Base-by-base conservation (phyloP, 176 grass and related monocot genomes). In the Urochloa ruziziensis region DNA sequence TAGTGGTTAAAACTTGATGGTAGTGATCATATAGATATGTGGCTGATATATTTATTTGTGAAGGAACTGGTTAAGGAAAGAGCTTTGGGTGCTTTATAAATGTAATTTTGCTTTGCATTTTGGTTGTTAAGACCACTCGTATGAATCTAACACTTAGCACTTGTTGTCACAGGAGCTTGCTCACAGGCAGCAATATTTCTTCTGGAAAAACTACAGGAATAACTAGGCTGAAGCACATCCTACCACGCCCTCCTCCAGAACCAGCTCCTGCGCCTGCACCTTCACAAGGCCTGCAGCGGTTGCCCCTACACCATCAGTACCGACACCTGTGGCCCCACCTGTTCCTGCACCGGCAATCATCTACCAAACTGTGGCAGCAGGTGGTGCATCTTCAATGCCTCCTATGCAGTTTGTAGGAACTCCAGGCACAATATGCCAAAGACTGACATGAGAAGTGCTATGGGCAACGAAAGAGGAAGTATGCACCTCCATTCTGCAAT, bases 141-240 rank as follows among this genome's bases (percentile, higher is more conserved):
- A 59, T 59, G 56, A 59, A 59, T 25, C 56, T 27, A 59, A 27
- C 56, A 59, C 25, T 23, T 10, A 7, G 27, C 18, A 62, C 69
- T 74, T 86, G 9, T 87, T 93, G 91, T 74, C 18, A 82, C 88
- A 99, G 96, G 96, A 99, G 73, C 54, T 99, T 91, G 93, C 96
- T 87, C 96, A 99, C 80, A 87, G 93, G 75, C 89, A 96, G 75
- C 91, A 99, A 63, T 96, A 96, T 84, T 99, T 96, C 70, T 99
- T 90, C 49, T 99, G 96, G 96, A 99, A 99, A 80, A 99, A 99
- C 68, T 99, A 96, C 36, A 96, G 93, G 88, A 99, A 99, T 86
- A 96, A 94, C n/a, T 80, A 95, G 93, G 61, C 35, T 96, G 87
- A 99, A 96, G 78, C 96, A 99, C 91, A 99, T 99, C 67, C 52